Base-by-base conservation (phyloP, 2,329 filamentous ascomycete genomes). In the Aspergillus sp. region DNA sequence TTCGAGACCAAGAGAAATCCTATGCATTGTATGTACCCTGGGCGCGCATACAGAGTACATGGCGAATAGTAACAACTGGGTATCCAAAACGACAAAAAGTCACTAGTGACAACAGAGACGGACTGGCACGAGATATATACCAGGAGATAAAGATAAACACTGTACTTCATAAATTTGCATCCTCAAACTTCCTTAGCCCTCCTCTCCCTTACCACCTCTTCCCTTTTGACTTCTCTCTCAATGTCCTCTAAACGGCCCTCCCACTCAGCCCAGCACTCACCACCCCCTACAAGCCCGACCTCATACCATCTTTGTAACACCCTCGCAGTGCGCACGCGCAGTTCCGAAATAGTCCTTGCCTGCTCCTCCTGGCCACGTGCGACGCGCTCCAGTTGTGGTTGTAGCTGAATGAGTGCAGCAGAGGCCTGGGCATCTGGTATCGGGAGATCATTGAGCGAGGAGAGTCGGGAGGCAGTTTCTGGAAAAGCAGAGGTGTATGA, bases 281-380 rank as follows among this genome's bases (percentile, higher is more conserved):
- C 83, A 55, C 80, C 80, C 7, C 77, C 76, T 42, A 94, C 70
- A 39, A 93, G 74, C 3, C 81, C 80, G 27, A 79, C 71, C 62
- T 89, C 82, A 66, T 91, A 89, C 84, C 88, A 94, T 33, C 73
- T 67, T 53, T 83, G 77, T 49, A 88, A 67, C 27, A 78, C 70
- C 52, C 65, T 64, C 28, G 71, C 71, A 45, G 69, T 72, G 8
- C 69, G 64, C 7, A 66, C 57, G 32, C 71, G 59, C 44, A 75
- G 48, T 44, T 69, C 68, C 5, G 65, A 66, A 8, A 74, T 61
- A 32, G 67, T 60, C 8, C 48, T 52, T 10, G 65, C 64, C 52
- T 74, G 67, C 19, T 62, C 56, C 4, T 63, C 58, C 57, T 74
- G 72, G 33, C 53, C 57, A 29, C 54, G 47, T 41, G 62, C 54